Evolutionary conservation across 768 basidiomycete genomes (phyloP).

Genomic region (Lactarius deliciosus): DNA sequence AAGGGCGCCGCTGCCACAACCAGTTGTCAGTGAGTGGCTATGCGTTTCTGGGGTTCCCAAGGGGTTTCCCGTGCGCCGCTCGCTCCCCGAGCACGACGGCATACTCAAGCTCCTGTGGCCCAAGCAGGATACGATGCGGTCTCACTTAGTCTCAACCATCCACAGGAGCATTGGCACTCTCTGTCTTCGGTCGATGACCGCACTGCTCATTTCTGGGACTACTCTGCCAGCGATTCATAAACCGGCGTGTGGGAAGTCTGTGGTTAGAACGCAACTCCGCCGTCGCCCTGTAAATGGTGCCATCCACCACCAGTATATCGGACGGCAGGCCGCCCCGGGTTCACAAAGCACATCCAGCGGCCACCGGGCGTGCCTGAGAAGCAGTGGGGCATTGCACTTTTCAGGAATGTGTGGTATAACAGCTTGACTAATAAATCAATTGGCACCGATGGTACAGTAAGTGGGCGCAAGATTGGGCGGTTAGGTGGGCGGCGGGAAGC

Average conservation of each 20-base stretch:
- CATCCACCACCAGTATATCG: too few relatives aligned
- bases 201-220: not conserved
- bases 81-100: not conserved
- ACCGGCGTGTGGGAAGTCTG: too few relatives aligned
- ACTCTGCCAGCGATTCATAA: not conserved
- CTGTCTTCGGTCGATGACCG: not conserved
- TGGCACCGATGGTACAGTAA: too few relatives aligned
- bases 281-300: too few relatives aligned
- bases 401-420: not conserved
- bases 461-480: too few relatives aligned
- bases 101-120: not conserved
- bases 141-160: not conserved
- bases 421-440: too few relatives aligned
- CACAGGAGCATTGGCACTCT: not conserved
- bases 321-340: too few relatives aligned
- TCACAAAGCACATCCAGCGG: too few relatives aligned
- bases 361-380: too few relatives aligned
- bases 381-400: too few relatives aligned
- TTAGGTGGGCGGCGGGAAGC: not conserved
- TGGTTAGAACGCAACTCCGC: not conserved
- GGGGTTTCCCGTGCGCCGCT: not conserved
- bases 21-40: not conserved
- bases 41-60: not conserved
- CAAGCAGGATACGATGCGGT: not conserved
- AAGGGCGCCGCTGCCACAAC: not conserved